Conservation (phyloP, 2,329 filamentous ascomycete species). For the Huntiella decipiens region DNA sequence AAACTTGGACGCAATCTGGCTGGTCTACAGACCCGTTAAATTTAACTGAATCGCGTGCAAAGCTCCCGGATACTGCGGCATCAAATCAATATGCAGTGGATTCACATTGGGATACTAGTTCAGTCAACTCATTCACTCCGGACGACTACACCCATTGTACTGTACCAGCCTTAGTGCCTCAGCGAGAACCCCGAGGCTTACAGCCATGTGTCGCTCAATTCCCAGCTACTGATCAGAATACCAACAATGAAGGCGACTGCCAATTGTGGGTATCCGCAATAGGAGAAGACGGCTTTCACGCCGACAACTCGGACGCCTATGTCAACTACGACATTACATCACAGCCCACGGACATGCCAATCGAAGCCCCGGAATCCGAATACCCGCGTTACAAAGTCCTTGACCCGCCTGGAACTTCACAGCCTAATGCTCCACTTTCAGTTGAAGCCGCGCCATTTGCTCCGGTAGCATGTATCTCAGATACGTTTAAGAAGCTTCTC, state of each 20-base stretch:
- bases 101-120: slow-evolving; percentile 5
- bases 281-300: neutral
- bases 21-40: too few species aligned
- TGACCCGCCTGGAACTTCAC: neutral
- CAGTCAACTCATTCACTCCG: slow-evolving; percentile 8
- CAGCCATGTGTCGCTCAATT: neutral
- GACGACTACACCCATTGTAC: slow-evolving; percentile 5
- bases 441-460: neutral
- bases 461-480: neutral
- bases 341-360: neutral
- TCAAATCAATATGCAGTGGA: neutral
- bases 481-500: neutral
- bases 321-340: neutral
- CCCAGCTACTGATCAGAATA: neutral
- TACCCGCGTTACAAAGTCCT: neutral
- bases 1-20: too few species aligned
- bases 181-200: neutral
- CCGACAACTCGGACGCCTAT: neutral
- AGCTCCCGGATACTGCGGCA: too few species aligned
- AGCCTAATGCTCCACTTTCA: neutral
- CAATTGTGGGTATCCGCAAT: neutral
- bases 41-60: too few species aligned
- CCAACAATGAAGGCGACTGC: neutral
- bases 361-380: too few species aligned
- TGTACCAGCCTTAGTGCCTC: neutral